Conservation (phyloP, 106 monocot species). For the Phalaenopsis equestris region DNA sequence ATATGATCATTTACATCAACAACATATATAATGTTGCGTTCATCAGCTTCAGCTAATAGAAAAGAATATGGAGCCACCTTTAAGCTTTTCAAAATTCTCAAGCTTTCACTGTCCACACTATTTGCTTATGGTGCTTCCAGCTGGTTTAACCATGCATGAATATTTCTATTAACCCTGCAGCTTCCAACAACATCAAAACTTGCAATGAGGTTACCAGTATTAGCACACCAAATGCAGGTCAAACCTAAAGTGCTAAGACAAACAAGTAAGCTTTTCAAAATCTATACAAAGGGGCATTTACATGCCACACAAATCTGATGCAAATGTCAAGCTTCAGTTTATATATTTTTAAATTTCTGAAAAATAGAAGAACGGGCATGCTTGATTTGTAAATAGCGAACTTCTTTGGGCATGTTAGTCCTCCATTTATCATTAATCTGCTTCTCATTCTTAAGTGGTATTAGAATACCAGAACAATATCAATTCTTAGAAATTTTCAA, state of each 20-base stretch:
- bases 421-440: no score
- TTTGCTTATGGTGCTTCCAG: background rate
- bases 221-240: constrained; percentile 42
- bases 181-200: constrained; percentile 31
- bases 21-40: constrained; percentile 59
- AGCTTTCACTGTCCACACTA: constrained; percentile 2
- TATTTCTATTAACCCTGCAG: constrained; percentile 16
- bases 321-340: constrained; percentile 8
- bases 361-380: no score
- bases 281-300: no score
- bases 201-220: constrained; percentile 33
- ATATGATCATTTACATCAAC: constrained; percentile 34
- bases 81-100: constrained; percentile 44
- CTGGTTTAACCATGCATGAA: constrained; percentile 4
- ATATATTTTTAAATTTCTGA: no score
- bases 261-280: constrained; percentile 36
- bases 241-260: constrained; percentile 62
- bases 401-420: no score
- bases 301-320: constrained; percentile 42
- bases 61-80: constrained; percentile 46
- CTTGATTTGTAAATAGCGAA: no score
- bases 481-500: no score
- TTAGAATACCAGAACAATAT: no score
- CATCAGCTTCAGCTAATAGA: constrained; percentile 50
- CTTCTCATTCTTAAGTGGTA: no score